These are phyloP conservation scores for Diaporthe ilicicola DNA, from an alignment of 2,329 filamentous ascomycete species.

Conservation along the genomic window DNA sequence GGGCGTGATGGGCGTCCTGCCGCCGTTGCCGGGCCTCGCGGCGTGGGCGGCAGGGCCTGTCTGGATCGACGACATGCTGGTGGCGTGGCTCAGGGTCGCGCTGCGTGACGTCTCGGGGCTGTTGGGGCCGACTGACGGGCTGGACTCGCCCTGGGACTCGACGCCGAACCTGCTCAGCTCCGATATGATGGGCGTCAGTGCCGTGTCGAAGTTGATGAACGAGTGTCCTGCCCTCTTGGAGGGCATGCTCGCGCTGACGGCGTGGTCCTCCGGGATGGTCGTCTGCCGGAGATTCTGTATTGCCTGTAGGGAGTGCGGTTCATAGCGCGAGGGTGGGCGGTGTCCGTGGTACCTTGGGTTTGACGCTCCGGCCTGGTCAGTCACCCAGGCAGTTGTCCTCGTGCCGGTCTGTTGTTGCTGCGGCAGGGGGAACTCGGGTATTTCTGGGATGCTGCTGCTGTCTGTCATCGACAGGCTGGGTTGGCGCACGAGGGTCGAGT, in stretches of 20 bases:
- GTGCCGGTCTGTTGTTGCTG: constrained; percentile 9
- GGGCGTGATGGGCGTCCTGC: constrained; percentile 14
- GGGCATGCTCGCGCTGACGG: constrained; percentile 17
- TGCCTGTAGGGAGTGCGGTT: constrained; percentile 14
- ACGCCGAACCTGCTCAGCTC: constrained; percentile 25
- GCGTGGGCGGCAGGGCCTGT: not conserved
- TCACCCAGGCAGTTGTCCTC: constrained; percentile 25
- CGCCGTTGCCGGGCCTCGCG: not conserved
- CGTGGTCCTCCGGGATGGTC: constrained; percentile 29
- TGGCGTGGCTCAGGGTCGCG: constrained; percentile 15
- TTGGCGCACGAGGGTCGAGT: not conserved
- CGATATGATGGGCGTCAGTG: constrained; percentile 27
- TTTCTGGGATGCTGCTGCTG: not conserved
- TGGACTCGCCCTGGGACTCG: constrained; percentile 3
- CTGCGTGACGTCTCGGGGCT: constrained; percentile 19
- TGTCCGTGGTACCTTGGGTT: constrained; percentile 3
- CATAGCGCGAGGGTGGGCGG: constrained; percentile 16
- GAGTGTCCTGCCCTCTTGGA: constrained; percentile 18
- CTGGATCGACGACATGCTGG: constrained; percentile 16
- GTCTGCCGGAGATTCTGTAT: constrained; percentile 21
- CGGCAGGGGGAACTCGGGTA: constrained; percentile 13
- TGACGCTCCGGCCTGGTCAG: constrained; percentile 8
- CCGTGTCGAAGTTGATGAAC: constrained; percentile 28
- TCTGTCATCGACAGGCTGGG: not conserved
- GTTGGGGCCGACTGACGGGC: constrained; percentile 13